phyloP scores from a whole-genome alignment of 192 early-diverging fungal species.

The Chytriomyces sp. region DNA sequence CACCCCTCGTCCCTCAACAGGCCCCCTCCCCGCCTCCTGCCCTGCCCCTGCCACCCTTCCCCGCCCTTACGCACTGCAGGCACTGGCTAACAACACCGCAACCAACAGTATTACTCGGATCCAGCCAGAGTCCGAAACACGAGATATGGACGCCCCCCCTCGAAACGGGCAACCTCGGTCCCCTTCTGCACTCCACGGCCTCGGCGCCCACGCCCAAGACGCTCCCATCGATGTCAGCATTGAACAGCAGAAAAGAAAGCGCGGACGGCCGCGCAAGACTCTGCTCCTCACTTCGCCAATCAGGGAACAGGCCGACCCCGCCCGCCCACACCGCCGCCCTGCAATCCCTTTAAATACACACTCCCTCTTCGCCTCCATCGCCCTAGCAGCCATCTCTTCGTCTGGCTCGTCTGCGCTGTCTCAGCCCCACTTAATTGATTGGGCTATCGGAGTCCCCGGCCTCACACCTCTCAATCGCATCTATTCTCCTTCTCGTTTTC shows the following conservation, averaged over 20 bases:
- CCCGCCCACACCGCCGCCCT: not conserved
- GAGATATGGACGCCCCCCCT: not conserved
- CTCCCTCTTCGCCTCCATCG: not conserved
- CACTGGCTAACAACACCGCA: not conserved
- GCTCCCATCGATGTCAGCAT: too few species aligned
- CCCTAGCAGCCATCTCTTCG: not conserved
- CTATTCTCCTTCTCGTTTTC: not conserved
- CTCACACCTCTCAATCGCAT: not conserved
- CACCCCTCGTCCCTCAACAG: not conserved
- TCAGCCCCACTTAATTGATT: not conserved
- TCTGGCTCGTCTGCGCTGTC: not conserved
- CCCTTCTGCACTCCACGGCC: not conserved
- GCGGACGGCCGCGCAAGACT: not conserved
- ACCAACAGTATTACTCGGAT: not conserved
- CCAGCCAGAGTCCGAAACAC: not conserved
- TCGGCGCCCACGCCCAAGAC: not conserved
- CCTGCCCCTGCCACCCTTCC: not conserved
- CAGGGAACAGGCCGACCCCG: not conserved
- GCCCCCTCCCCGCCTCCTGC: not conserved
- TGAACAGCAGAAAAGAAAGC: not conserved
- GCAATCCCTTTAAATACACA: not conserved
- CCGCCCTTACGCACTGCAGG: not conserved
- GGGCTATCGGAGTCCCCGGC: not conserved
- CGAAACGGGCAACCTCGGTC: not conserved
- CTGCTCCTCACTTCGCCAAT: not conserved